A percentile compares a stretch with the other conserved stretches of the same genome.
Evolutionary conservation across 192 early-diverging fungal species (phyloP).

Genomic region (Entrophospora sp.): DNA sequence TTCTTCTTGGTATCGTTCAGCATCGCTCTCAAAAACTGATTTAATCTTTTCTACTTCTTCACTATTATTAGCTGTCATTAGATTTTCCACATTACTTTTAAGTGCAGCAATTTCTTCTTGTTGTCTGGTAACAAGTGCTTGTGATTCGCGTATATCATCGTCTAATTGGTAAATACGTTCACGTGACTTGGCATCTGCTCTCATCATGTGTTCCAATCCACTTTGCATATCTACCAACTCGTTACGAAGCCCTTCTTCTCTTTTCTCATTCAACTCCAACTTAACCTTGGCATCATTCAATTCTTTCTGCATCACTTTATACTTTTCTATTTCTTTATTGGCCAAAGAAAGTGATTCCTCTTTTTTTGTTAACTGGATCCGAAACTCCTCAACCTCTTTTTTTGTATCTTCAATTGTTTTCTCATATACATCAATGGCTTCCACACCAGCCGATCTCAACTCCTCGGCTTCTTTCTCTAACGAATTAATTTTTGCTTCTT

Average conservation of each 20-base stretch:
- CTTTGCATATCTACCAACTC: constrained; percentile 9
- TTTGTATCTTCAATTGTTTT: constrained; percentile 32
- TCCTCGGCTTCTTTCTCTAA: constrained; percentile 25
- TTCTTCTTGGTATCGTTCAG: constrained; percentile 35
- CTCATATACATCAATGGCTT: constrained; percentile 40
- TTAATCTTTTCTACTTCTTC: constrained; percentile 45
- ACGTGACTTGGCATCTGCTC: constrained; percentile 16
- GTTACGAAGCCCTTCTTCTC: constrained; percentile 12
- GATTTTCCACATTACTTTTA: constrained; percentile 38
- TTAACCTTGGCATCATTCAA: constrained; percentile 21
- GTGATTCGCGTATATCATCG: constrained; percentile 25
- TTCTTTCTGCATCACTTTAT: constrained; percentile 13
- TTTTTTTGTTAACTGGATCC: constrained; percentile 16
- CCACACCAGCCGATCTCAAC: constrained; percentile 21
- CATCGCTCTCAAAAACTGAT: constrained; percentile 41
- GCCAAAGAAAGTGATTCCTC: background rate
- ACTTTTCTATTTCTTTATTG: background rate
- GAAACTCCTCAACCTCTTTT: constrained; percentile 23
- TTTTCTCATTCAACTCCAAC: constrained; percentile 18
- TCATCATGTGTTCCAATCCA: constrained; percentile 18
- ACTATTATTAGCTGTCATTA: constrained; percentile 36
- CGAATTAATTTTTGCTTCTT: constrained; percentile 26
- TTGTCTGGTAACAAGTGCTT: constrained; percentile 23
- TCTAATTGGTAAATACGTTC: constrained; percentile 19
- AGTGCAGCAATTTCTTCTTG: constrained; percentile 34